Percentiles rank a stretch among this genome's conserved stretches.
phyloP scores from a whole-genome alignment of 1,284 basidiomycete genomes.

The Hemileia vastatrix region DNA sequence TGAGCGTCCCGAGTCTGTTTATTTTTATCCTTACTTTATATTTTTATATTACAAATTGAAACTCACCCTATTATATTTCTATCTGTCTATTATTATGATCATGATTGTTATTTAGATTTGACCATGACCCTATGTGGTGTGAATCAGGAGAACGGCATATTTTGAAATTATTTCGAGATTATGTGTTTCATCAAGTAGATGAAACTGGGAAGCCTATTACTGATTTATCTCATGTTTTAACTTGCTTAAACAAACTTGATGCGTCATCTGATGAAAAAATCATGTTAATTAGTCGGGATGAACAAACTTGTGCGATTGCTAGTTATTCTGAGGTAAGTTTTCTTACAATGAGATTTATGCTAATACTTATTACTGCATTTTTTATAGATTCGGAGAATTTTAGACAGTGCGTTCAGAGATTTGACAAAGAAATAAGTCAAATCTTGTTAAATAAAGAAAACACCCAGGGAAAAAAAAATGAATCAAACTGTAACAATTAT shows the following conservation, averaged over 20 bases:
- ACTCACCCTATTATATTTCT: too few relatives aligned
- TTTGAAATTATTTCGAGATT: slow-evolving; percentile 95
- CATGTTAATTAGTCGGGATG: slow-evolving; percentile 86
- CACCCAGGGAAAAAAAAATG: too few relatives aligned
- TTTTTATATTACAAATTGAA: not conserved
- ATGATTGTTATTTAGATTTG: slow-evolving; percentile 61
- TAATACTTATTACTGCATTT: not conserved
- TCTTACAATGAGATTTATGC: not conserved
- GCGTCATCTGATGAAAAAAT: slow-evolving; percentile 83
- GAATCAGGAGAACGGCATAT: slow-evolving; percentile 98
- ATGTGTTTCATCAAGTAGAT: slow-evolving; percentile 95
- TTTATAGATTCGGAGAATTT: slow-evolving; percentile 17
- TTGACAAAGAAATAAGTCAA: not conserved
- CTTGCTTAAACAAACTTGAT: slow-evolving; percentile 57
- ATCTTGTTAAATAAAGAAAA: too few relatives aligned
- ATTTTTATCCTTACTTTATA: not conserved
- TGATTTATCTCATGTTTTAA: slow-evolving; percentile 78
- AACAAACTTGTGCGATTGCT: slow-evolving; percentile 92
- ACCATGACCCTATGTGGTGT: slow-evolving; percentile 88
- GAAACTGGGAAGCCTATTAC: slow-evolving; percentile 80
- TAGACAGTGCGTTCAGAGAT: slow-evolving; percentile 20
- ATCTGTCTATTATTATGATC: not conserved
- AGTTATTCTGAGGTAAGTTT: slow-evolving; percentile 65
- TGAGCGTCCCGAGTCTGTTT: slow-evolving; percentile 81
- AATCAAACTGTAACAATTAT: too few relatives aligned